A percentile compares a stretch with the other conserved stretches of the same genome.
Conservation (phyloP, 140 eudicot species). For the Erigeron philadelphicus region DNA sequence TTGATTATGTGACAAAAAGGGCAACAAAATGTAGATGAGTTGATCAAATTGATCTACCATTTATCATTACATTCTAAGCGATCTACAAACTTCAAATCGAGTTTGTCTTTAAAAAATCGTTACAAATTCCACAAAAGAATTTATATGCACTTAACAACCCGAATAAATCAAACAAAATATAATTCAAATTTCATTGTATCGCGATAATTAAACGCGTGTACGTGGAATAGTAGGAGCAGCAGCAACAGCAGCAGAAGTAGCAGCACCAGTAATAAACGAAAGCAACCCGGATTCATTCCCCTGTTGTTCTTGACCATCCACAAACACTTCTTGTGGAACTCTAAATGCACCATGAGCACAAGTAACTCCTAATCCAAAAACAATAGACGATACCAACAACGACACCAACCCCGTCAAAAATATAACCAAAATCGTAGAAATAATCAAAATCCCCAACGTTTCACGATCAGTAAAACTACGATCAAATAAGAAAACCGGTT, state of each 20-base stretch:
- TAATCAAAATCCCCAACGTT: constrained; percentile 50
- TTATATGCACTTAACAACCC: too few species aligned
- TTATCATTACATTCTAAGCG: too few species aligned
- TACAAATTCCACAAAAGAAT: too few species aligned
- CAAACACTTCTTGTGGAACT: constrained; percentile 79
- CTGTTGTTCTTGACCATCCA: constrained; percentile 56
- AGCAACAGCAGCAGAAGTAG: constrained; percentile 37
- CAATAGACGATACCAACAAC: constrained; percentile 50
- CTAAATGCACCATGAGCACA: constrained; percentile 71
- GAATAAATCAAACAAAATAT: too few species aligned
- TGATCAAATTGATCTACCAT: too few species aligned
- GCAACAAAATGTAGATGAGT: too few species aligned
- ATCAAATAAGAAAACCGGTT: constrained; percentile 47
- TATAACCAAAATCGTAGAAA: constrained; percentile 51
- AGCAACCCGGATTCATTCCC: constrained; percentile 35
- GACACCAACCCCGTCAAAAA: constrained; percentile 74
- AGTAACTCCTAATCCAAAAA: constrained; percentile 61
- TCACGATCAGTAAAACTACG: constrained; percentile 61
- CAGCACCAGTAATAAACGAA: constrained; percentile 58
- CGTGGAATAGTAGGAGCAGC: constrained; percentile 36
- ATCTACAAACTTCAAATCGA: too few species aligned
- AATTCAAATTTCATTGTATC: background rate
- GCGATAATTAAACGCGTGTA: constrained; percentile 27
- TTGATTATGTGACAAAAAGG: too few species aligned
- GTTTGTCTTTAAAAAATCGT: too few species aligned